phyloP scores from a whole-genome alignment of 192 early-diverging fungal species.

The Dissophora ornata region DNA sequence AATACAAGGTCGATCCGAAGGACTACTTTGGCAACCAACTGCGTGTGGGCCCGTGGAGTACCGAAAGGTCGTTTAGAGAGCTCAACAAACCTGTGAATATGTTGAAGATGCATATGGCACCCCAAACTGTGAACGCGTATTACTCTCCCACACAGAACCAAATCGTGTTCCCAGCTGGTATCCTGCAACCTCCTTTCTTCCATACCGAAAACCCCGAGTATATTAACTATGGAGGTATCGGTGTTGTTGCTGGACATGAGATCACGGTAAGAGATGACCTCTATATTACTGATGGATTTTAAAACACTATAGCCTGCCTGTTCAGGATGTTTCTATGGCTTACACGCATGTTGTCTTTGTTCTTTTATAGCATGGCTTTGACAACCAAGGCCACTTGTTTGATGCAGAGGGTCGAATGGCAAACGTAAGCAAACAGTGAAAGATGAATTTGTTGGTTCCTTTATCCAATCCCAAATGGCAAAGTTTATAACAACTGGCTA shows the following conservation, averaged over 20 bases:
- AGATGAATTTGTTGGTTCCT: too few species aligned
- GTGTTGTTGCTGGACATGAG: slow-evolving; percentile 79
- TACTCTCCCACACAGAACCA: slow-evolving; percentile 61
- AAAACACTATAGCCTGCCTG: too few species aligned
- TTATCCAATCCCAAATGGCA: too few species aligned
- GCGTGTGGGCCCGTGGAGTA: slow-evolving; percentile 51
- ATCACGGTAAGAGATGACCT: slow-evolving; percentile 59
- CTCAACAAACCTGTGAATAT: slow-evolving; percentile 55
- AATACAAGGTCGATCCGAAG: slow-evolving; percentile 50
- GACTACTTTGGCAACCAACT: slow-evolving; percentile 71
- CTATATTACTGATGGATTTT: too few species aligned
- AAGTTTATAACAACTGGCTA: too few species aligned
- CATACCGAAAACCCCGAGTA: slow-evolving; percentile 61
- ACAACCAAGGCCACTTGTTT: slow-evolving; percentile 65
- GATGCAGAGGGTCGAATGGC: slow-evolving; percentile 61
- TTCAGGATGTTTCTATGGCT: too few species aligned
- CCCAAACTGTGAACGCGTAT: slow-evolving; percentile 68
- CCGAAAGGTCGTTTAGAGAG: slow-evolving; percentile 31
- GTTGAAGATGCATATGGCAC: slow-evolving; percentile 59
- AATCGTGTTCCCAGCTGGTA: slow-evolving; percentile 64
- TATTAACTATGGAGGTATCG: slow-evolving; percentile 75
- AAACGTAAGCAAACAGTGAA: slow-evolving; percentile 38
- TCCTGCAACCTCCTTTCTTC: slow-evolving; percentile 74
- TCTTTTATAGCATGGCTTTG: slow-evolving; percentile 72
- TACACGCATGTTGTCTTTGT: slow-evolving; percentile 53